These are phyloP conservation scores for Fusarium sp. DNA, from an alignment of 2,329 filamentous ascomycete species.

Conservation along the genomic window DNA sequence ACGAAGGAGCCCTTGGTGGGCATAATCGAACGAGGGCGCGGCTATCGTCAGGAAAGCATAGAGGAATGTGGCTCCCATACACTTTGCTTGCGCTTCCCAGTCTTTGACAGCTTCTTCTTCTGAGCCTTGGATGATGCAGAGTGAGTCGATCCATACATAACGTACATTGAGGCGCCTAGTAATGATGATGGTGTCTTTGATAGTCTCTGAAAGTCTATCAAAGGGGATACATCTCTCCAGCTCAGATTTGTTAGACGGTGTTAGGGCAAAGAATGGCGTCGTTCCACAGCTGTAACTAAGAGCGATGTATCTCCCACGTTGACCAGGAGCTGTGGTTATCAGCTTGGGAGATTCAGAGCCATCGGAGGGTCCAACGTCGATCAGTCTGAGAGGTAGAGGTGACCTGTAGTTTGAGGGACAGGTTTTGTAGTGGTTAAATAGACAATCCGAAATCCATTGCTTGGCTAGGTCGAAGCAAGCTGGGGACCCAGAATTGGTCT, in stretches of 20 bases:
- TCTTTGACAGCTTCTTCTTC: not conserved
- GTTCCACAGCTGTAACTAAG: not conserved
- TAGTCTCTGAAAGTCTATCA: not conserved
- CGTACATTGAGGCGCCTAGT: not conserved
- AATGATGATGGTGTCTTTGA: not conserved
- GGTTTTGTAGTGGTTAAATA: not conserved
- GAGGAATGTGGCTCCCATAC: not conserved
- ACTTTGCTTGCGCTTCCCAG: not conserved
- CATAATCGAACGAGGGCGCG: not conserved
- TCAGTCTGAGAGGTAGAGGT: not conserved
- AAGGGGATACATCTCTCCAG: not conserved
- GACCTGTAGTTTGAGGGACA: not conserved
- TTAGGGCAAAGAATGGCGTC: not conserved
- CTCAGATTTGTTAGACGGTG: not conserved
- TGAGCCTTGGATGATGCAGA: conserved; percentile 10
- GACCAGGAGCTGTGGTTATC: not conserved
- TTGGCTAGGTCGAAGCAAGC: not conserved
- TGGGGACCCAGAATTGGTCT: not conserved
- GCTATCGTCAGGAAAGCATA: not conserved
- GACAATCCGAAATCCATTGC: not conserved
- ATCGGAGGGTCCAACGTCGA: not conserved
- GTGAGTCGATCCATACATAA: conserved; percentile 11
- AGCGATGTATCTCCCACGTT: not conserved
- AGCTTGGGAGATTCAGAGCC: not conserved
- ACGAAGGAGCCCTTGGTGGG: not conserved